Evolutionary conservation across 2,329 filamentous ascomycete genomes (phyloP).

Genomic region (Microsporum audouinii): DNA sequence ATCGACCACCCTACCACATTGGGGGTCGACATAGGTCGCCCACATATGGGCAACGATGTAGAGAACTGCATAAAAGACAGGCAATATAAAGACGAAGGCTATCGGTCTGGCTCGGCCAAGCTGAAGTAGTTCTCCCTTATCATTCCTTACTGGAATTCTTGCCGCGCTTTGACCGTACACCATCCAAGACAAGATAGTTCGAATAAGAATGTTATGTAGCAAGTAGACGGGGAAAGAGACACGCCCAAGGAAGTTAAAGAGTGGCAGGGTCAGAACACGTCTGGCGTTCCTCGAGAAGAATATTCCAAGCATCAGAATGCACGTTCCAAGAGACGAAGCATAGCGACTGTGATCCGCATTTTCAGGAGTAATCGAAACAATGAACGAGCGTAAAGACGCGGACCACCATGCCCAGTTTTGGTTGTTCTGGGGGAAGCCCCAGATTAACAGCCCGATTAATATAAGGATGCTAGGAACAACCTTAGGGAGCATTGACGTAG

Average conservation of each 20-base stretch:
- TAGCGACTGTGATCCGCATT: constrained; percentile 18
- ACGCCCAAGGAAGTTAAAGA: constrained; percentile 21
- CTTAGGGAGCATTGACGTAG: constrained; percentile 16
- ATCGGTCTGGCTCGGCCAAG: constrained; percentile 5
- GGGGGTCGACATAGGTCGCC: constrained; percentile 14
- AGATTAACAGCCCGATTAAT: constrained; percentile 17
- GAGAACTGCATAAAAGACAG: constrained; percentile 13
- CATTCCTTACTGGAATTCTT: constrained; percentile 8
- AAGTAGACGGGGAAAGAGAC: constrained; percentile 23
- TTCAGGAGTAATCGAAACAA: constrained; percentile 13
- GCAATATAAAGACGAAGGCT: constrained; percentile 14
- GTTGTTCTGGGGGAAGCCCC: constrained; percentile 20
- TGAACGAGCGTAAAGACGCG: constrained; percentile 10
- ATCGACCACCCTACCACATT: constrained; percentile 12
- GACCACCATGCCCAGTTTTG: constrained; percentile 19
- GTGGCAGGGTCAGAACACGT: constrained; percentile 14
- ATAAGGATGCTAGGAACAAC: constrained; percentile 17
- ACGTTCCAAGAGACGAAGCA: constrained; percentile 18
- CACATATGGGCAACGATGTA: constrained; percentile 13
- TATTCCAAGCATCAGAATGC: constrained; percentile 17
- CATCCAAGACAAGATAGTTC: constrained; percentile 20
- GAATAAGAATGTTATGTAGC: constrained; percentile 20
- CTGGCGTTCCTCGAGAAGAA: constrained; percentile 18
- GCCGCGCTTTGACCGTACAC: constrained; percentile 14
- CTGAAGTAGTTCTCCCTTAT: constrained; percentile 8